Evolutionary conservation across 1,284 basidiomycete species (phyloP).

Genomic region (Moesziomyces antarcticus): DNA sequence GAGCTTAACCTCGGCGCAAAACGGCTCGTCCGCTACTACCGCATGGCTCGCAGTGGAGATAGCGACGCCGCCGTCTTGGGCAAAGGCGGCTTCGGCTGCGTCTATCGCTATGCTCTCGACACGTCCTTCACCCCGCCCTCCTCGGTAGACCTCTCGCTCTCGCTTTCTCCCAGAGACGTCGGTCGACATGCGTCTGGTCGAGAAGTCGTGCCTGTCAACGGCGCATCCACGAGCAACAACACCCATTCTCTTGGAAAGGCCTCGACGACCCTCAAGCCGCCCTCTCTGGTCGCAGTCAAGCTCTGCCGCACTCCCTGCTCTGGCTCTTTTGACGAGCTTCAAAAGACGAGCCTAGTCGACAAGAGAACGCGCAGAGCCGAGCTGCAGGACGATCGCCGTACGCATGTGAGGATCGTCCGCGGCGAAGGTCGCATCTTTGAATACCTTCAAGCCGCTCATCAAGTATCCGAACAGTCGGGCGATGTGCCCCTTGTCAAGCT

Average conservation of each 20-base stretch:
- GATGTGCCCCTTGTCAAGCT: constrained; percentile 45
- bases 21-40: constrained; percentile 38
- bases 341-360: constrained; percentile 45
- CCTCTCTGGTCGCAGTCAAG: constrained; percentile 57
- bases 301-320: constrained; percentile 57
- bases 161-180: constrained; percentile 4
- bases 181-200: constrained; percentile 14
- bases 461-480: constrained; percentile 10
- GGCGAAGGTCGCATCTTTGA: constrained; percentile 57
- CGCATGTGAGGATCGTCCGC: constrained; percentile 52
- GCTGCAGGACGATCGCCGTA: constrained; percentile 31
- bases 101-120: constrained; percentile 49
- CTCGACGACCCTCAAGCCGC: constrained; percentile 7
- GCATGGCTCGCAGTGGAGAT: constrained; percentile 31
- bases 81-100: constrained; percentile 51
- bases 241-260: neutral
- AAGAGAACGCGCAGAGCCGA: constrained; percentile 33
- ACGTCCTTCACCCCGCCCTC: constrained; percentile 43
- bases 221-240: neutral
- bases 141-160: constrained; percentile 33
- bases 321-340: constrained; percentile 59
- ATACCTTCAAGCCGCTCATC: constrained; percentile 47
- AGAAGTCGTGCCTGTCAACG: neutral
- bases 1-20: constrained; percentile 22
- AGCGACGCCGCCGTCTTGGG: constrained; percentile 37